Percentiles rank a stretch among this genome's conserved stretches.
phyloP scores from a whole-genome alignment of 1,139 yeast species.

The Entelexis sorbosivorans region DNA sequence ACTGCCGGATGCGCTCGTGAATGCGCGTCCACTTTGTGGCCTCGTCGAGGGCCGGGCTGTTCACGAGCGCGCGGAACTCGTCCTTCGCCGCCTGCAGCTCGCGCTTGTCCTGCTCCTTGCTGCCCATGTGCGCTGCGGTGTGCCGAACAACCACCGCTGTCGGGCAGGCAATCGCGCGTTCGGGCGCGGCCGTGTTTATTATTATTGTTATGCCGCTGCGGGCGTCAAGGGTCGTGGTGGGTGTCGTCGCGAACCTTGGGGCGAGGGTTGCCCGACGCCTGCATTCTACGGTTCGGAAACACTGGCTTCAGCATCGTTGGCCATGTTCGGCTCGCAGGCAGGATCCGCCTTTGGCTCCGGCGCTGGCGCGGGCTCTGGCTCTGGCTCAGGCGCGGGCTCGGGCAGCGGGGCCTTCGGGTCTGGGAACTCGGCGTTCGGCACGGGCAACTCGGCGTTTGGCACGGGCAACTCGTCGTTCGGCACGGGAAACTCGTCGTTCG shows the following conservation, averaged over 20 bases:
- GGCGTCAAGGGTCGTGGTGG: neutral
- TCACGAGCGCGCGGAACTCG: neutral
- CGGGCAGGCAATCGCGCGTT: neutral
- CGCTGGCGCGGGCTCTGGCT: conserved; percentile 8
- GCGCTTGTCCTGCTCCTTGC: neutral
- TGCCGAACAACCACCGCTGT: neutral
- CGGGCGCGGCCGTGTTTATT: neutral
- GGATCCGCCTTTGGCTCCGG: conserved; percentile 15
- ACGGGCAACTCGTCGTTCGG: conserved; percentile 24
- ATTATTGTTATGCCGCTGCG: neutral
- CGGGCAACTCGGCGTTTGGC: conserved; percentile 20
- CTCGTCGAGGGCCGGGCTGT: neutral
- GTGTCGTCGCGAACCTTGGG: neutral
- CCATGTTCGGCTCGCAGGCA: conserved; percentile 14
- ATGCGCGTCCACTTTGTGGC: neutral
- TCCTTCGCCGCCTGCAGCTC: neutral
- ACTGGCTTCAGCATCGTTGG: neutral
- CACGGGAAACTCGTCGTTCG: conserved; percentile 5
- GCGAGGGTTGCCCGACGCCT: neutral
- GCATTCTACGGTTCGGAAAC: neutral
- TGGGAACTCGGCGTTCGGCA: neutral
- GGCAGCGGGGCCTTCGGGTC: conserved; percentile 23
- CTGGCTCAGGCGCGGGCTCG: conserved; percentile 14
- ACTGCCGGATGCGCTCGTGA: neutral
- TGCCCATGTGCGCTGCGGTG: neutral